Conservation (phyloP, 2,329 filamentous ascomycete genomes). For the Monilinia fructicola region DNA sequence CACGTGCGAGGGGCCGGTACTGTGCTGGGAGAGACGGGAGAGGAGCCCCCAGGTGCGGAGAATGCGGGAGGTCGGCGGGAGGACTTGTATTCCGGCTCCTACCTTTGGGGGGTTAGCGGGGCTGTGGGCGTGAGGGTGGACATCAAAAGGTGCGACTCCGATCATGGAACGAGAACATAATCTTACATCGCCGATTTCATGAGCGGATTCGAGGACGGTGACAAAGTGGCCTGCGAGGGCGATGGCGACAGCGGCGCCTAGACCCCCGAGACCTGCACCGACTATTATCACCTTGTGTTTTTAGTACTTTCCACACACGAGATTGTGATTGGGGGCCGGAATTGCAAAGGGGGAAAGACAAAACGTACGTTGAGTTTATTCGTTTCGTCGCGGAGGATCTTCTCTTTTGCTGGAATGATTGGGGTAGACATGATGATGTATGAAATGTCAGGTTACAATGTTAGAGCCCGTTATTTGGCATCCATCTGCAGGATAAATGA, state of each 20-base stretch:
- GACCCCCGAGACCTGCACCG: constrained; percentile 56
- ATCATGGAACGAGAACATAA: constrained; percentile 30
- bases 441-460: not conserved
- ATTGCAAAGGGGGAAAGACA: not conserved
- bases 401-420: constrained; percentile 11
- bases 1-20: constrained; percentile 47
- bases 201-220: constrained; percentile 45
- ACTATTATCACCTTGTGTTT: constrained; percentile 47
- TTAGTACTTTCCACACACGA: not conserved
- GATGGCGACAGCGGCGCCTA: constrained; percentile 44
- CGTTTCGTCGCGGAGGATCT: constrained; percentile 8
- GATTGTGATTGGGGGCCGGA: not conserved
- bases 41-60: constrained; percentile 35
- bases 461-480: too few species aligned
- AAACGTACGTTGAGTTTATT: constrained; percentile 29
- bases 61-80: constrained; percentile 34
- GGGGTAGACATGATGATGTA: not conserved
- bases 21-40: constrained; percentile 25
- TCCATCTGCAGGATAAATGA: not conserved
- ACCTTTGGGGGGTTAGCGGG: constrained; percentile 43
- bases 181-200: constrained; percentile 46
- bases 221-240: constrained; percentile 42
- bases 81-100: constrained; percentile 38
- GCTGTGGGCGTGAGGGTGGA: not conserved
- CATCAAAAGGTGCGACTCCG: not conserved